Evolutionary conservation across 306 rosid species (phyloP).

Genomic region (Castanospermum australe): DNA sequence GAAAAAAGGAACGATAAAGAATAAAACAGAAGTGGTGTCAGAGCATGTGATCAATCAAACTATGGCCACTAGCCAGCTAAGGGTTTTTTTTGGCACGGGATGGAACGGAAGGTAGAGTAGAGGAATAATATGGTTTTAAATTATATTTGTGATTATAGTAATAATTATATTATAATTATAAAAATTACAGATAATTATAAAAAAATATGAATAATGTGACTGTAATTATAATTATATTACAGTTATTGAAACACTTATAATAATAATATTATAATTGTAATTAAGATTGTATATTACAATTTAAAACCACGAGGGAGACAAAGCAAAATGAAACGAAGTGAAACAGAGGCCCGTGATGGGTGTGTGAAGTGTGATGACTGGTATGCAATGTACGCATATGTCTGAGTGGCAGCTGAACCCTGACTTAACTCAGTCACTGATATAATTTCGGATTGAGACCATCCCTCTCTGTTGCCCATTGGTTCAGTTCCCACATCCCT

Average conservation of each 20-base stretch:
- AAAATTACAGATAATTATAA: too few relatives aligned
- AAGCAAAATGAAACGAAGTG: constrained; percentile 40
- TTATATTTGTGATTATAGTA: too few relatives aligned
- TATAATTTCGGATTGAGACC: constrained; percentile 31
- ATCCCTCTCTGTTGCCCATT: constrained; percentile 26
- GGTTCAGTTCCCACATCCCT: constrained; percentile 48
- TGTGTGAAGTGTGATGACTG: constrained; percentile 21
- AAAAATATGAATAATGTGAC: too few relatives aligned
- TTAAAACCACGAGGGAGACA: too few relatives aligned
- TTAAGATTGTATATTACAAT: too few relatives aligned
- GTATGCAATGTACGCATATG: constrained; percentile 19
- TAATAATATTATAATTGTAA: too few relatives aligned
- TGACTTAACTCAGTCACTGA: constrained; percentile 10
- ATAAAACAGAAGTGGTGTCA: constrained; percentile 60
- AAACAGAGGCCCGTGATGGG: constrained; percentile 67
- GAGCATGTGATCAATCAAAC: constrained; percentile 74
- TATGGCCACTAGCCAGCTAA: constrained; percentile 28
- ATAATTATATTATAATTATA: too few relatives aligned
- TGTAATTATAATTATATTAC: too few relatives aligned
- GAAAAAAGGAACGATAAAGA: constrained; percentile 47
- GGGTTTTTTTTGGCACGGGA: constrained; percentile 28
- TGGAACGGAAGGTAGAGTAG: neutral
- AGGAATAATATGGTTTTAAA: too few relatives aligned
- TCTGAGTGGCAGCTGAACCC: constrained; percentile 22
- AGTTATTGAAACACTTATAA: too few relatives aligned